Percentiles rank a stretch among this genome's conserved stretches.
Evolutionary conservation across 1,139 yeast genomes (phyloP).

Genomic region (Pichia sp.): DNA sequence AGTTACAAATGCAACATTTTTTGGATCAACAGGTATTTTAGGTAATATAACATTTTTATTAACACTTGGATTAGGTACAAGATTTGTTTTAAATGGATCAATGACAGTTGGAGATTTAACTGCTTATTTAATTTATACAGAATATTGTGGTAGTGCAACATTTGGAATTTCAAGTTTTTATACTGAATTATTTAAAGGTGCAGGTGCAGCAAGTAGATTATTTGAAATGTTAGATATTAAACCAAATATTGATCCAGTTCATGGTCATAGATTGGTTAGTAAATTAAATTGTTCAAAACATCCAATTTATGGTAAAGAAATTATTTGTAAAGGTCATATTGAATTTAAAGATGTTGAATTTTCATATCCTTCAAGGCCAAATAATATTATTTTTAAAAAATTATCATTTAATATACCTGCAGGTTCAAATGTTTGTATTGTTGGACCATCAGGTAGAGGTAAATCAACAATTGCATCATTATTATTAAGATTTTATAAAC

Average conservation of each 20-base stretch:
- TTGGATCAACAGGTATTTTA: conserved; percentile 68
- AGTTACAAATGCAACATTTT: conserved; percentile 65
- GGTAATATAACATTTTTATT: conserved; percentile 78
- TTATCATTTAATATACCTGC: conserved; percentile 62
- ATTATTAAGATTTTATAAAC: conserved; percentile 75
- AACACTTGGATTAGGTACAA: conserved; percentile 73
- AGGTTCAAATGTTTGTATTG: conserved; percentile 88
- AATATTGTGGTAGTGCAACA: conserved; percentile 84
- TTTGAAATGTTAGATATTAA: conserved; percentile 79
- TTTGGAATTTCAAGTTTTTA: conserved; percentile 87
- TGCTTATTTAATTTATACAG: conserved; percentile 89
- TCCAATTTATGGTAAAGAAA: conserved; percentile 12
- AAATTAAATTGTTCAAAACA: conserved; percentile 4
- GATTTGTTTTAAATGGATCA: conserved; percentile 62
- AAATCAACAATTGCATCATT: conserved; percentile 85
- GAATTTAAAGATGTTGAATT: conserved; percentile 62
- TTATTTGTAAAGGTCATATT: conserved; percentile 43
- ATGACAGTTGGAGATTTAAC: conserved; percentile 85
- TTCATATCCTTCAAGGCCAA: conserved; percentile 82
- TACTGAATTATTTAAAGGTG: conserved; percentile 92
- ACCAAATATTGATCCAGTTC: conserved; percentile 59
- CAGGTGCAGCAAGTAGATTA: conserved; percentile 90
- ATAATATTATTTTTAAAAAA: conserved; percentile 58
- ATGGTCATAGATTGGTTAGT: conserved; percentile 43
- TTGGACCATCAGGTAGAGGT: conserved; percentile 95